phyloP scores from a whole-genome alignment of 2,329 filamentous ascomycete species.

The Moelleriella libera region DNA sequence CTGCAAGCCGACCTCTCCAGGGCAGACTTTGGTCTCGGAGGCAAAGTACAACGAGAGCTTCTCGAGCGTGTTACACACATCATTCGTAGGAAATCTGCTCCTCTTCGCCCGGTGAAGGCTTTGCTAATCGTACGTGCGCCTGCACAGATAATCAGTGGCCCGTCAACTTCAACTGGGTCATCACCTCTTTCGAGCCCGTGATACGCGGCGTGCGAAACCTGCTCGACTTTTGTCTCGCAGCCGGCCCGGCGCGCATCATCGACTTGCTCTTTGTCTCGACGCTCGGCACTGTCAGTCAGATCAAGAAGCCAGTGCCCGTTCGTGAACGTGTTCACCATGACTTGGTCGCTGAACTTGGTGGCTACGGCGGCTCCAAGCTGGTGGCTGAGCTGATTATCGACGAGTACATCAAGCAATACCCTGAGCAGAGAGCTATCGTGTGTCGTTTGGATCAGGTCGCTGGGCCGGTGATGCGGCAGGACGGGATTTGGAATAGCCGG shows the following conservation, averaged over 20 bases:
- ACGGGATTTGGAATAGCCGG: too few species aligned
- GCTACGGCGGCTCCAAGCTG: background rate
- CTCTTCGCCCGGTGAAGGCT: background rate
- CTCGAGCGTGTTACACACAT: background rate
- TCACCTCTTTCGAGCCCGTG: conserved; percentile 1
- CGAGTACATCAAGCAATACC: too few species aligned
- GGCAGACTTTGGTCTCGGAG: background rate
- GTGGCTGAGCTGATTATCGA: conserved; percentile 9
- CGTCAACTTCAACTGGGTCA: conserved; percentile 1
- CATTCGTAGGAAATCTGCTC: background rate
- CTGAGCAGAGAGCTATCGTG: too few species aligned
- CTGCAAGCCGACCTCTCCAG: background rate
- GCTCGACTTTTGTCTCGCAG: background rate
- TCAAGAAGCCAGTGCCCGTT: background rate
- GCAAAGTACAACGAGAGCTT: background rate
- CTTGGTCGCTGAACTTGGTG: background rate
- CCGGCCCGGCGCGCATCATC: background rate
- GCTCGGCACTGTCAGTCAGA: background rate
- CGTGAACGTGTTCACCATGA: background rate
- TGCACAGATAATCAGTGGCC: conserved; percentile 1
- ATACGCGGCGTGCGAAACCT: conserved; percentile 1
- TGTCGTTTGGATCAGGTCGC: too few species aligned
- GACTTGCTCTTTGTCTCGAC: background rate
- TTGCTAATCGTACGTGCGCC: background rate
- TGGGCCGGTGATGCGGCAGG: too few species aligned